Evolutionary conservation across 169 alveolate species (phyloP).

Genomic region (Amoebophrya sp.): DNA sequence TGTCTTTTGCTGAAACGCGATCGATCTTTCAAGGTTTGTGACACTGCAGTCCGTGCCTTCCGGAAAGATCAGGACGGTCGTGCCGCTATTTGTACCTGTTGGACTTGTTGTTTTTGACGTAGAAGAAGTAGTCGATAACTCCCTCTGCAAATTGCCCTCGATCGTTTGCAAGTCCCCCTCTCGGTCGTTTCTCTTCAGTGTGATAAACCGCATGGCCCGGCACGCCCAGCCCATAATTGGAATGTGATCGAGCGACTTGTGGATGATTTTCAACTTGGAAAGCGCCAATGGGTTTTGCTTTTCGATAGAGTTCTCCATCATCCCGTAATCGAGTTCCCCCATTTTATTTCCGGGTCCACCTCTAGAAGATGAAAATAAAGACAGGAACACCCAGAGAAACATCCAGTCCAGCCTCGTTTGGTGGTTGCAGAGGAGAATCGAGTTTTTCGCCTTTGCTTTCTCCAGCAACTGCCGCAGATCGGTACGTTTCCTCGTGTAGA

Average conservation of each 20-base stretch:
- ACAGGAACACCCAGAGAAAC: not conserved
- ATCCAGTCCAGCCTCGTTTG: not conserved
- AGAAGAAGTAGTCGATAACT: too few relatives aligned
- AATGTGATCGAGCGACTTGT: not conserved
- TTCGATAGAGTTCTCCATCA: not conserved
- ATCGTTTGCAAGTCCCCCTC: not conserved
- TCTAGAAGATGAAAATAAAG: too few relatives aligned
- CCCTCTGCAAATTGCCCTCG: not conserved
- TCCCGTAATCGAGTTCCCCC: not conserved
- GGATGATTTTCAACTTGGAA: not conserved
- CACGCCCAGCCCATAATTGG: not conserved
- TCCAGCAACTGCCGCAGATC: too few relatives aligned
- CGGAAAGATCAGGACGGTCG: not conserved
- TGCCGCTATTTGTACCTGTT: not conserved
- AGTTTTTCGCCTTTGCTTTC: too few relatives aligned
- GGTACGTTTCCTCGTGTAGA: too few relatives aligned
- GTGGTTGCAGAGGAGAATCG: not conserved
- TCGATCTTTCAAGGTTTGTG: not conserved
- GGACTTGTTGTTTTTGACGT: too few relatives aligned
- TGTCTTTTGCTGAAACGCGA: too few relatives aligned
- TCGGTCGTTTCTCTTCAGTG: not conserved
- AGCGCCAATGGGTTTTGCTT: too few relatives aligned
- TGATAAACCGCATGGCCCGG: not conserved
- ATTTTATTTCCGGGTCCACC: not conserved
- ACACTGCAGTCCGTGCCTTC: not conserved